Evolutionary conservation across 345 rosid genomes (phyloP), one percentile per base, ranked within the genome.

Genomic region (Bretschneidera sinensis): DNA sequence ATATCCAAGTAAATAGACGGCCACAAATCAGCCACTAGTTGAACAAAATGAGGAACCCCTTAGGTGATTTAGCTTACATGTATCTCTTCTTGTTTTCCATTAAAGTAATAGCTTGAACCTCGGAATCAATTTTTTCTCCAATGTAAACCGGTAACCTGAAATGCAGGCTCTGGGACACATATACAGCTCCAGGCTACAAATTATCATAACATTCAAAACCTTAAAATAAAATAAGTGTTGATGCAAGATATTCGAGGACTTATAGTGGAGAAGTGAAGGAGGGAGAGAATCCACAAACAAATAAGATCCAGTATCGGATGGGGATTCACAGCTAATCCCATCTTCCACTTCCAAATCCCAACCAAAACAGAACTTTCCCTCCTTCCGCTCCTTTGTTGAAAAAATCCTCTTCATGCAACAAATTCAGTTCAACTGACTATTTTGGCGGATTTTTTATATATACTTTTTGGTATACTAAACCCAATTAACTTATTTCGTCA

Each of bases 151-250:
- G 99, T 23, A 70, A 76, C 69, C 78, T 84, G 71, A 87, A 94
- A 71, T 81, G 82, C 83, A 87, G 72, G 76, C 76, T 84, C 63
- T 90, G 97, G 51, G 96, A 87, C 54, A 76, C 85, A 66, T 94
- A 88, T 17, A 90, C 66, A 25, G 96, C 96, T 78, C 97, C 91
- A 25, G 97, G 95, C 96, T 94, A 51, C 58, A 65, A 58, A 59
- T 25, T 25, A 13, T 4, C 47, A 23, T 39, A 16, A 43, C 17
- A 19, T 34, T 39, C 48, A 10, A 35, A 11, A 34, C 11, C 33
- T 62, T 20, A 64, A 4, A 16, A 48, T n/a, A 35, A 22, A 55
- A 2, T 2, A 17, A 21, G 33, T 15, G 0, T 22, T 52, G 25
- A 51, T 18, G 24, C 9, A 22, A 31, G 35, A 31, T 31, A 4